Evolutionary conservation across 1,284 basidiomycete species (phyloP).

Genomic region (Mixia osmundae): DNA sequence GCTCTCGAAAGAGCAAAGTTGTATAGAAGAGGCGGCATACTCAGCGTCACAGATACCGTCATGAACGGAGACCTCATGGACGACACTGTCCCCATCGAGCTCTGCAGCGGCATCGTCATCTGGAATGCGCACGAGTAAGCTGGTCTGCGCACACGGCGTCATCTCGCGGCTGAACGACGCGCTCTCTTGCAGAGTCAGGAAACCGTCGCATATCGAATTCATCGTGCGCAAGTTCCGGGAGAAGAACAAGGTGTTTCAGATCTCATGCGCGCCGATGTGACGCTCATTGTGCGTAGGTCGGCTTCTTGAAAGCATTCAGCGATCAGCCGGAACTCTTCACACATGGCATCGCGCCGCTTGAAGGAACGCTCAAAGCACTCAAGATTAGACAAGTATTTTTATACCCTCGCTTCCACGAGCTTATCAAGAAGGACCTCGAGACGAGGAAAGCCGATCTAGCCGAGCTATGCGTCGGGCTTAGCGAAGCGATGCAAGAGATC

Average conservation of each 20-base stretch:
- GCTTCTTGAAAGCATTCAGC: slow-evolving; percentile 90
- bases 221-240: slow-evolving; percentile 70
- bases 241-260: slow-evolving; percentile 36
- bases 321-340: slow-evolving; percentile 90
- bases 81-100: slow-evolving; percentile 52
- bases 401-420: slow-evolving; percentile 84
- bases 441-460: slow-evolving; percentile 71
- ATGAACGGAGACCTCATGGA: slow-evolving; percentile 84
- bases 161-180: not conserved
- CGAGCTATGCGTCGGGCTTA: slow-evolving; percentile 70
- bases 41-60: slow-evolving; percentile 82
- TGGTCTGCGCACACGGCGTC: slow-evolving; percentile 2
- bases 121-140: slow-evolving; percentile 69
- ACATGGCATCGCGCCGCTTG: slow-evolving; percentile 68
- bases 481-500: slow-evolving; percentile 66
- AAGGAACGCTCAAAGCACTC: slow-evolving; percentile 77
- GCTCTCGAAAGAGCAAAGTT: slow-evolving; percentile 57
- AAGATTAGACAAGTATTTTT: slow-evolving; percentile 69
- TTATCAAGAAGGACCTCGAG: slow-evolving; percentile 53
- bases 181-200: slow-evolving; percentile 38
- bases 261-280: slow-evolving; percentile 4
- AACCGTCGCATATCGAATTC: slow-evolving; percentile 66
- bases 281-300: slow-evolving; percentile 26
- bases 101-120: slow-evolving; percentile 82
- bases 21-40: slow-evolving; percentile 65